phyloP scores from a whole-genome alignment of 2,329 filamentous ascomycete species.

The Alternaria conjuncta region DNA sequence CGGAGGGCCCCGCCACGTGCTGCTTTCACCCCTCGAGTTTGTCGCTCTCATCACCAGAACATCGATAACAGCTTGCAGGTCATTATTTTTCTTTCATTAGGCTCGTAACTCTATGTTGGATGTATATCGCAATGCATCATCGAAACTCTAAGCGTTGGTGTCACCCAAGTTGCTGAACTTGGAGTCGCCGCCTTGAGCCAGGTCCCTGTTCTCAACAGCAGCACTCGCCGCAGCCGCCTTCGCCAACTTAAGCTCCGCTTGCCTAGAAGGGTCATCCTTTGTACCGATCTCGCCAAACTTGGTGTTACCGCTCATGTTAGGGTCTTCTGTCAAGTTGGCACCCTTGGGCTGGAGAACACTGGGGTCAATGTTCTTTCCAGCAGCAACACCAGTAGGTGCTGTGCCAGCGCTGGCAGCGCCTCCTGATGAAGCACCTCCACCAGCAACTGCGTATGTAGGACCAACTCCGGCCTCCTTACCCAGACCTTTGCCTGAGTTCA shows the following conservation, averaged over 20 bases:
- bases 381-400: slow-evolving; percentile 49
- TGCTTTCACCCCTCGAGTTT: not conserved
- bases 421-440: slow-evolving; percentile 32
- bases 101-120: not conserved
- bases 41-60: not conserved
- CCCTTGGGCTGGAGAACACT: slow-evolving; percentile 57
- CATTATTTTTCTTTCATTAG: not conserved
- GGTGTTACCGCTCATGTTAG: slow-evolving; percentile 25
- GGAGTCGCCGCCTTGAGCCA: slow-evolving; percentile 22
- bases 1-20: slow-evolving; percentile 17
- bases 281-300: slow-evolving; percentile 57
- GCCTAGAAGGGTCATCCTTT: slow-evolving; percentile 61
- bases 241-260: slow-evolving; percentile 52
- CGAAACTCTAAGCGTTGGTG: slow-evolving; percentile 8
- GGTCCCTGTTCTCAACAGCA: slow-evolving; percentile 26
- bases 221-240: slow-evolving; percentile 41
- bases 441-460: slow-evolving; percentile 41
- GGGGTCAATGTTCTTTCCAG: slow-evolving; percentile 38
- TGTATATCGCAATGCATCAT: not conserved
- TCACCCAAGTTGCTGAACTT: slow-evolving; percentile 32
- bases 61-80: not conserved
- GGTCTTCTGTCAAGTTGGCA: slow-evolving; percentile 57
- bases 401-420: slow-evolving; percentile 29
- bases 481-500: slow-evolving; percentile 49
- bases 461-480: slow-evolving; percentile 46